Conservation (phyloP, 2,329 filamentous ascomycete species). For the Calycina herbarum region DNA sequence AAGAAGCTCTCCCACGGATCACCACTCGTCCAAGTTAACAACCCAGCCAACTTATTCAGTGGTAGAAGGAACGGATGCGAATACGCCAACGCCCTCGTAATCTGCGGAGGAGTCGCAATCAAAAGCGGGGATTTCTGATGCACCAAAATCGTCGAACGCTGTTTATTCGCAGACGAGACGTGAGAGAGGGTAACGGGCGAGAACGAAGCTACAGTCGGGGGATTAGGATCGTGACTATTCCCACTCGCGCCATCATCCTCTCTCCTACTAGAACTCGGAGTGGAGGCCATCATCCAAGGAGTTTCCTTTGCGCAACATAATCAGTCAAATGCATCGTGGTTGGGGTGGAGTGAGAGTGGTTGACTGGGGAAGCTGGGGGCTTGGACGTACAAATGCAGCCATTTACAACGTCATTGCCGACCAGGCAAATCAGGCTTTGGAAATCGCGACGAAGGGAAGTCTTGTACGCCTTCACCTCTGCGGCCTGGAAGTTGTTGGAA, state of each 20-base stretch:
- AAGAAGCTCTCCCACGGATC: constrained; percentile 98
- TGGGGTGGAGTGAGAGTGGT: neutral
- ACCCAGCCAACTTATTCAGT: constrained; percentile 78
- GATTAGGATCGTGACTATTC: constrained; percentile 42
- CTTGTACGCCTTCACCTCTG: neutral
- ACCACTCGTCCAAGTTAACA: constrained; percentile 90
- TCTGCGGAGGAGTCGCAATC: constrained; percentile 88
- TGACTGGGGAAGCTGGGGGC: constrained; percentile 11
- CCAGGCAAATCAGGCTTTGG: constrained; percentile 21
- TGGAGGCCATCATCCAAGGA: constrained; percentile 40
- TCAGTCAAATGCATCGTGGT: constrained; percentile 18
- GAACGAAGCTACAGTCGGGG: constrained; percentile 85
- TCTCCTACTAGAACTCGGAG: constrained; percentile 32
- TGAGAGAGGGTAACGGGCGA: constrained; percentile 76
- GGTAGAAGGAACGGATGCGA: constrained; percentile 92
- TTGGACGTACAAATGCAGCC: constrained; percentile 38
- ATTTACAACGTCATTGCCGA: constrained; percentile 39
- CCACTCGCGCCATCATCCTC: constrained; percentile 32
- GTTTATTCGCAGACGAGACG: constrained; percentile 63
- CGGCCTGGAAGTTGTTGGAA: neutral
- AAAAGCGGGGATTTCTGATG: constrained; percentile 95
- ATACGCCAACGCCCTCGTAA: constrained; percentile 91
- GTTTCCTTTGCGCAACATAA: constrained; percentile 33
- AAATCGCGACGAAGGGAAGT: neutral
- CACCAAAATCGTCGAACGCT: constrained; percentile 88